Conservation (phyloP, 495 filamentous ascomycete genomes). For the Aspergillus panamensis region DNA sequence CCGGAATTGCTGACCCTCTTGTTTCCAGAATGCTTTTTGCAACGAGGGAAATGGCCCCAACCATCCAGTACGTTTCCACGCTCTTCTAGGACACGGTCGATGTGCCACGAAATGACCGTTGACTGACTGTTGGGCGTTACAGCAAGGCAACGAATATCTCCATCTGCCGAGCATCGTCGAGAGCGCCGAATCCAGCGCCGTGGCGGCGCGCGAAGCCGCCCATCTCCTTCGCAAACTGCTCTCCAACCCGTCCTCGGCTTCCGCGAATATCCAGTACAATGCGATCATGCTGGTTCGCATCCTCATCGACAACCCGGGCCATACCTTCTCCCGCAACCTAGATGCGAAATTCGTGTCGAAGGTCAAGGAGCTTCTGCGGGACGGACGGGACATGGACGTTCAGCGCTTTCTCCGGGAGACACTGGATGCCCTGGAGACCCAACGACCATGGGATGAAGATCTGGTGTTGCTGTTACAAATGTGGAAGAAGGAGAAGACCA, state of each 20-base stretch:
- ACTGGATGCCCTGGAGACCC: constrained; percentile 65
- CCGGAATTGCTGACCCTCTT: constrained; percentile 3
- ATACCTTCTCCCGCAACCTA: constrained; percentile 80
- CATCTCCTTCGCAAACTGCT: constrained; percentile 77
- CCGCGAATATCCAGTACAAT: constrained; percentile 83
- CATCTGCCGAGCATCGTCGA: constrained; percentile 95
- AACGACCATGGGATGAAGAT: constrained; percentile 70
- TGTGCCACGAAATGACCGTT: background rate
- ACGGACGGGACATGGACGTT: constrained; percentile 69
- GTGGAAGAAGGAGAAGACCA: constrained; percentile 83
- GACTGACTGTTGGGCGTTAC: background rate
- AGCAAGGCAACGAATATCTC: constrained; percentile 80
- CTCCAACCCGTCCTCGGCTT: constrained; percentile 57
- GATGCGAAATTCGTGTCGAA: constrained; percentile 75
- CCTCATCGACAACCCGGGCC: constrained; percentile 85
- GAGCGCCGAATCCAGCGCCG: constrained; percentile 83
- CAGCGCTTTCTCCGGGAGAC: constrained; percentile 84
- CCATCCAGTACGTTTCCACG: constrained; percentile 50
- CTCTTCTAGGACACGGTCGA: background rate
- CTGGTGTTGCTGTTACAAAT: constrained; percentile 64
- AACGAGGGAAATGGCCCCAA: constrained; percentile 64
- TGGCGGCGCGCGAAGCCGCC: constrained; percentile 75
- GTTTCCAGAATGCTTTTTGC: constrained; percentile 64
- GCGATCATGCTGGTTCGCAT: constrained; percentile 95
- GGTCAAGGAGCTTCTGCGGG: constrained; percentile 70